These are phyloP conservation scores for Tuber microsphaerosporum DNA, from an alignment of 495 filamentous ascomycete species.

Conservation along the genomic window DNA sequence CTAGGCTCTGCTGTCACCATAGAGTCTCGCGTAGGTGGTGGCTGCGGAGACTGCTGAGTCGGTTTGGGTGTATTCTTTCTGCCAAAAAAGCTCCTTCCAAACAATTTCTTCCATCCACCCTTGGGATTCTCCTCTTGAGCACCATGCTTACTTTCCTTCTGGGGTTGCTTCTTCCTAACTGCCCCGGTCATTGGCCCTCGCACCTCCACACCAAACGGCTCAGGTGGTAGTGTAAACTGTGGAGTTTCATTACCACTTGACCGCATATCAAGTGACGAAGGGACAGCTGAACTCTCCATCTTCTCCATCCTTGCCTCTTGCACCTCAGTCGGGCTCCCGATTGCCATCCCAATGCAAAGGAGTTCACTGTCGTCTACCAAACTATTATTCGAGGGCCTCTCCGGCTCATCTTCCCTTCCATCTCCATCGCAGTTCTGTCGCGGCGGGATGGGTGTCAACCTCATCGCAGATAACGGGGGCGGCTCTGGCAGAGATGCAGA, in stretches of 20 bases:
- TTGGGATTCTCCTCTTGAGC: slow-evolving; percentile 25
- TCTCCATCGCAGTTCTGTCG: slow-evolving; percentile 42
- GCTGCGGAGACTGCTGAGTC: slow-evolving; percentile 16
- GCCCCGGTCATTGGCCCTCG: slow-evolving; percentile 17
- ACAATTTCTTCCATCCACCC: slow-evolving; percentile 37
- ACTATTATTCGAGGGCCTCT: slow-evolving; percentile 30
- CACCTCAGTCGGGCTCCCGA: slow-evolving; percentile 50
- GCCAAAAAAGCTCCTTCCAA: slow-evolving; percentile 36
- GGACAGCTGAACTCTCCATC: neutral
- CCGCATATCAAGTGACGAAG: neutral
- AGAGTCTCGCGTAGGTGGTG: slow-evolving; percentile 14
- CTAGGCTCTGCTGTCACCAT: neutral
- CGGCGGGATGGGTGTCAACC: slow-evolving; percentile 10
- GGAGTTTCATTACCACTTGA: slow-evolving; percentile 6
- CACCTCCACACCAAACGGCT: slow-evolving; percentile 30
- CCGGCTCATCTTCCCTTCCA: slow-evolving; percentile 43
- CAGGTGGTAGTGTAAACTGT: slow-evolving; percentile 11
- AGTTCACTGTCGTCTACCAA: slow-evolving; percentile 23
- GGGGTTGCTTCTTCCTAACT: slow-evolving; percentile 9
- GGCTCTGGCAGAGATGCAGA: slow-evolving; percentile 6
- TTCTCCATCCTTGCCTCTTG: slow-evolving; percentile 5
- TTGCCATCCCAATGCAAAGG: slow-evolving; percentile 52
- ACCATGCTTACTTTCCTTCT: slow-evolving; percentile 13
- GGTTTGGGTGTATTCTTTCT: slow-evolving; percentile 18
- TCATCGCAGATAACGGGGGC: neutral